Conservation (phyloP, 768 basidiomycete genomes). For the Phylloporus rhodoxanthus region DNA sequence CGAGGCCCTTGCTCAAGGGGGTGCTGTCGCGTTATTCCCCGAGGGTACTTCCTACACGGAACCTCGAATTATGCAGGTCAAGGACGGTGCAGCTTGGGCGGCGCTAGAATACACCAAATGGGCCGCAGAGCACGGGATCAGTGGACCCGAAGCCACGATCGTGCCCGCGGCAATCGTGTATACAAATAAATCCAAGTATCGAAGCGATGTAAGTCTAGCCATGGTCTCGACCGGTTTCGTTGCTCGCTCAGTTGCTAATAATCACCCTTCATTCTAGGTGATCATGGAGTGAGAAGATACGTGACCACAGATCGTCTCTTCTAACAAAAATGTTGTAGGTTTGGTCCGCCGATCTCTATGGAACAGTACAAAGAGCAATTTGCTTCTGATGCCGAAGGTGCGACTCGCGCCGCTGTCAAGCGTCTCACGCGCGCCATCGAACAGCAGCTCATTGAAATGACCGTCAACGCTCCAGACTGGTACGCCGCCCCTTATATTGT, state of each 20-base stretch:
- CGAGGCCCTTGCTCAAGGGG: conserved; percentile 71
- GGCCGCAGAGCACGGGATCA: conserved; percentile 51
- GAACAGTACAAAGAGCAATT: conserved; percentile 74
- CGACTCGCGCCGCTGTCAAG: conserved; percentile 77
- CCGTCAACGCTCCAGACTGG: conserved; percentile 94
- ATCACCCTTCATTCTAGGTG: conserved; percentile 38
- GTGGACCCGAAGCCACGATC: conserved; percentile 47
- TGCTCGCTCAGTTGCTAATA: conserved; percentile 10
- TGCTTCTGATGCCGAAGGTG: conserved; percentile 59
- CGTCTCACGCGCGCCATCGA: conserved; percentile 74
- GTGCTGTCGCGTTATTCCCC: conserved; percentile 88
- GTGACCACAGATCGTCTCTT: conserved; percentile 4
- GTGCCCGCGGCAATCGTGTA: conserved; percentile 89
- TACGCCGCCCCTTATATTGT: conserved; percentile 35
- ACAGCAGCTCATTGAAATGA: conserved; percentile 61
- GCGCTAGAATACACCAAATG: conserved; percentile 89
- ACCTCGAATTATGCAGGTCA: conserved; percentile 86
- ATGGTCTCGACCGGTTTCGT: conserved; percentile 2
- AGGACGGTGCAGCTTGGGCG: conserved; percentile 93
- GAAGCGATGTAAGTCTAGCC: conserved; percentile 66
- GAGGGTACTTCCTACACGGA: conserved; percentile 94
- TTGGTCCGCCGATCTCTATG: conserved; percentile 74
- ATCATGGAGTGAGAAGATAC: conserved; percentile 58
- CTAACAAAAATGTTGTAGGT: conserved; percentile 43
- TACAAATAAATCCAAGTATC: conserved; percentile 92